A percentile compares a stretch with the other conserved stretches of the same genome.
Evolutionary conservation across 306 rosid genomes (phyloP).

Genomic region (Quercus bicolor): DNA sequence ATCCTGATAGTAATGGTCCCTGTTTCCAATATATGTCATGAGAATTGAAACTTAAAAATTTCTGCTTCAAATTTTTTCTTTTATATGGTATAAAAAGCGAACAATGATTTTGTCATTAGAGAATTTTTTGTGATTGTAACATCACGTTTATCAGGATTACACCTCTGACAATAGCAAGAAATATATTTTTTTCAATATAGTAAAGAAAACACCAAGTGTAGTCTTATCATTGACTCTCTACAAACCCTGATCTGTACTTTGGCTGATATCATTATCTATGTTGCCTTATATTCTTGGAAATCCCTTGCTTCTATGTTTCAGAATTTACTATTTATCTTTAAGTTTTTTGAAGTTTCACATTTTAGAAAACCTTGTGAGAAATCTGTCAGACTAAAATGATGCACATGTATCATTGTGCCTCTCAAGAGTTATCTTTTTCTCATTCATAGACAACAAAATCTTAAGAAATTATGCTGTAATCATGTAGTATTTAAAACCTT

Average conservation of each 20-base stretch:
- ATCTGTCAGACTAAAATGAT: background rate
- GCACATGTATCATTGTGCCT: background rate
- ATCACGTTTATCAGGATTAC: background rate
- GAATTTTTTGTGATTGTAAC: background rate
- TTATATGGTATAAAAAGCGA: background rate
- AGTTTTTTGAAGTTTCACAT: background rate
- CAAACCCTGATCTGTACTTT: background rate
- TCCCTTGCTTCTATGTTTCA: background rate
- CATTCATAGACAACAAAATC: background rate
- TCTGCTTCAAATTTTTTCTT: background rate
- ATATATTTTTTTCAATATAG: background rate
- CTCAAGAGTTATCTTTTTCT: background rate
- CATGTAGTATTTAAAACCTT: background rate
- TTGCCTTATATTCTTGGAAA: background rate
- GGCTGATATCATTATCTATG: background rate
- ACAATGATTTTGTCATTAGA: background rate
- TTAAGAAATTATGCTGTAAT: background rate
- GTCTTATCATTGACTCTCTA: background rate
- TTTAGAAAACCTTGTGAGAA: background rate
- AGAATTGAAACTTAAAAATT: background rate
- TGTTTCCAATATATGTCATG: background rate
- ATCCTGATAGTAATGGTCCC: background rate
- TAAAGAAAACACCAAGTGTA: background rate
- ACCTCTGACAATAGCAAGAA: background rate
- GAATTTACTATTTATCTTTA: background rate